These are phyloP conservation scores for Metroxylon sagu DNA, from an alignment of 176 grass and related monocot genomes.

Conservation along the genomic window DNA sequence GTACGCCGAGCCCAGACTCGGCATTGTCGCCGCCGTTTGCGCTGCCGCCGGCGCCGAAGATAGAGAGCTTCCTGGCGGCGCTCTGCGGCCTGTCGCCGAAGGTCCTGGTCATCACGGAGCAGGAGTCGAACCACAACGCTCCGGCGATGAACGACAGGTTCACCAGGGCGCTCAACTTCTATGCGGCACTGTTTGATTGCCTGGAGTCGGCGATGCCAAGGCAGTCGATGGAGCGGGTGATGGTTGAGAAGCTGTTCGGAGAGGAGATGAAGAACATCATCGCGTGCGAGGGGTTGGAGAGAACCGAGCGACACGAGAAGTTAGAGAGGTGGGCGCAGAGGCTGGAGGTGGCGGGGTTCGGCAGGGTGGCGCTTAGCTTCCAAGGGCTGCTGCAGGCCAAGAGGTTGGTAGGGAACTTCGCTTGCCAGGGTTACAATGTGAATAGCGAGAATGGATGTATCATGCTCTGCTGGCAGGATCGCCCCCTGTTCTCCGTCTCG, in stretches of 20 bases:
- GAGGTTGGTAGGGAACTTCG: constrained; percentile 51
- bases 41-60: constrained; percentile 28
- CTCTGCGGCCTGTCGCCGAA: constrained; percentile 60
- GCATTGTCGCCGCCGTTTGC: constrained; percentile 9
- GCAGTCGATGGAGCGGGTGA: constrained; percentile 62
- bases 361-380: constrained; percentile 43
- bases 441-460: constrained; percentile 54
- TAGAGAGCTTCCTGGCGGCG: constrained; percentile 47
- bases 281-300: constrained; percentile 59
- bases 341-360: constrained; percentile 55
- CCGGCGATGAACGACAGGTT: constrained; percentile 54
- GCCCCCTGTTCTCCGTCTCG: constrained; percentile 76
- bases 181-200: constrained; percentile 87
- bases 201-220: constrained; percentile 58
- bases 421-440: constrained; percentile 60
- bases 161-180: constrained; percentile 84
- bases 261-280: constrained; percentile 95
- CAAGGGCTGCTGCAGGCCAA: constrained; percentile 63
- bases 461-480: constrained; percentile 90
- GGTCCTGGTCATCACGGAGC: constrained; percentile 67
- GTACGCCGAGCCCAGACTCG: constrained; percentile 3
- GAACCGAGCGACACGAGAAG: constrained; percentile 73
- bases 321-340: constrained; percentile 55
- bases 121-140: constrained; percentile 87
- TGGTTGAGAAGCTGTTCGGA: constrained; percentile 59